These are phyloP conservation scores for Beta macrorhiza DNA, from an alignment of 179 eudicot genomes.

Conservation along the genomic window DNA sequence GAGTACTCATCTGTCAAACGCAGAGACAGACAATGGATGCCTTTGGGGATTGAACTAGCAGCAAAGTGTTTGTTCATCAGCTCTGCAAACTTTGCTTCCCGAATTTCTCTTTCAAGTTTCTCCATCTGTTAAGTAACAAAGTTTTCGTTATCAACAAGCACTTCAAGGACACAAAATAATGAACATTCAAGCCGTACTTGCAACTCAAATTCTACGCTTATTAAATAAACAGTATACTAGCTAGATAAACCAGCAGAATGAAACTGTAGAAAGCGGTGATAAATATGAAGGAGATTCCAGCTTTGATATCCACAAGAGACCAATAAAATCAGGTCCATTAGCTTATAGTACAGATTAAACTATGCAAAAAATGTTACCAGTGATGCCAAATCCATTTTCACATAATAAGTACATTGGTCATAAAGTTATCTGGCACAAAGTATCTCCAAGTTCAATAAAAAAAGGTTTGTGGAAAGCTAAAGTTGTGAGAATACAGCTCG, in stretches of 20 bases:
- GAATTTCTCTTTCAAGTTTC: constrained; percentile 72
- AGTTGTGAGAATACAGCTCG: neutral
- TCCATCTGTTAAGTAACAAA: constrained; percentile 63
- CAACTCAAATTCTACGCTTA: neutral
- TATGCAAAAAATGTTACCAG: neutral
- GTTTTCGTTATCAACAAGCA: neutral
- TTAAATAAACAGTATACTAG: neutral
- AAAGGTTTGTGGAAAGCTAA: neutral
- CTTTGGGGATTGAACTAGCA: constrained; percentile 91
- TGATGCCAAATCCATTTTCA: neutral
- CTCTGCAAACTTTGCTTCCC: constrained; percentile 85
- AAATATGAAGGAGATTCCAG: neutral
- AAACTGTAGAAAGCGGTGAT: neutral
- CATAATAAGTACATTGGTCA: neutral
- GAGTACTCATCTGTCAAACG: constrained; percentile 97
- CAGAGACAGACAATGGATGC: constrained; percentile 90
- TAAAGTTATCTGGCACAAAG: neutral
- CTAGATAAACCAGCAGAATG: neutral
- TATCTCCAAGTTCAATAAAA: neutral
- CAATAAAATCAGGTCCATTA: neutral
- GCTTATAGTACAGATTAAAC: neutral
- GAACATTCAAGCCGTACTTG: neutral
- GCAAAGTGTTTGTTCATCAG: constrained; percentile 88
- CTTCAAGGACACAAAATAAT: neutral
- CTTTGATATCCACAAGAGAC: neutral